Conservation (phyloP, 2,329 filamentous ascomycete genomes). For the Pleurostoma richardsiae region DNA sequence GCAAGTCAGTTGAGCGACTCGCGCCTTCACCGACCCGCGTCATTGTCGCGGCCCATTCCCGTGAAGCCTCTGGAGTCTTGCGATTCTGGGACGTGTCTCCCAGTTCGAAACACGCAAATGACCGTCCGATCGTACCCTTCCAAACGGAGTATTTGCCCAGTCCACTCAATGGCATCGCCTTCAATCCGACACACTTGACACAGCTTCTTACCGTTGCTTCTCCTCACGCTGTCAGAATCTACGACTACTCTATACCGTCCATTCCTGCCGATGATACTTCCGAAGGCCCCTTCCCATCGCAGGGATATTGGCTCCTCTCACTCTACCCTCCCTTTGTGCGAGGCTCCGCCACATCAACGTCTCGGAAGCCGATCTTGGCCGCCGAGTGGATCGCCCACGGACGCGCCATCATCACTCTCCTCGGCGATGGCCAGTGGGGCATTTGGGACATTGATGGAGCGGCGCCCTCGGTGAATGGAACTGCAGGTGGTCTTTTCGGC, state of each 20-base stretch:
- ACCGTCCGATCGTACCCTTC: conserved; percentile 41
- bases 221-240: conserved; percentile 53
- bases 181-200: conserved; percentile 54
- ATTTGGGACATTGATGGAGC: conserved; percentile 62
- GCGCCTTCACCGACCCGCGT: conserved; percentile 27
- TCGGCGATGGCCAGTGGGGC: conserved; percentile 63
- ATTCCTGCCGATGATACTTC: conserved; percentile 46
- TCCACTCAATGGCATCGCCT: conserved; percentile 50
- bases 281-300: conserved; percentile 45
- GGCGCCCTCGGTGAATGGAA: conserved; percentile 31
- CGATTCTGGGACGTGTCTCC: conserved; percentile 54
- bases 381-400: conserved; percentile 59
- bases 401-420: conserved; percentile 50
- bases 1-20: conserved; percentile 25
- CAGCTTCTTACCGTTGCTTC: conserved; percentile 54
- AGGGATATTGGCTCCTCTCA: conserved; percentile 61
- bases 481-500: conserved; percentile 37
- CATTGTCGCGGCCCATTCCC: conserved; percentile 56
- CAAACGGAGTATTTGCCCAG: conserved; percentile 55
- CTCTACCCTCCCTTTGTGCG: conserved; percentile 53
- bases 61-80: conserved; percentile 53
- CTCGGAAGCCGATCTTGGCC: conserved; percentile 56
- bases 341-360: conserved; percentile 31
- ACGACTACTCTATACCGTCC: conserved; percentile 53
- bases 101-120: conserved; percentile 29